Evolutionary conservation across 352 stramenopile genomes (phyloP).

Genomic region (Pythium myriotylum): DNA sequence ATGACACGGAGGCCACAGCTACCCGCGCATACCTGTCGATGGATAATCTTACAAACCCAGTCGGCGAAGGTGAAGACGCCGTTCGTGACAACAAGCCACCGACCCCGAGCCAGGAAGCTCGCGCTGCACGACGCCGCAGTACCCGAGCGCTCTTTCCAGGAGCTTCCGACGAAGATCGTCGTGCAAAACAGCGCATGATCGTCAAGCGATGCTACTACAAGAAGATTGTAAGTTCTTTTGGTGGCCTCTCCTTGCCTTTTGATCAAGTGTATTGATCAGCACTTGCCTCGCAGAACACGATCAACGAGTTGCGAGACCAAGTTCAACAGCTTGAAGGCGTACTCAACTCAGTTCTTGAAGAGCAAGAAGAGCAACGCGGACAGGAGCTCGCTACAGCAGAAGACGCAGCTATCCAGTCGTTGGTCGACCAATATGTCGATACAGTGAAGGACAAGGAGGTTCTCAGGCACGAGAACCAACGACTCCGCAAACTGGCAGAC

Average conservation of each 20-base stretch:
- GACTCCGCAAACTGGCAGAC: conserved; percentile 61
- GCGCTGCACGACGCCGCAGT: conserved; percentile 33
- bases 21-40: conserved; percentile 23
- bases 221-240: conserved; percentile 61
- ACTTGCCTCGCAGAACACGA: conserved; percentile 51
- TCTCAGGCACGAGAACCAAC: conserved; percentile 64
- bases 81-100: conserved; percentile 15
- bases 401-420: not conserved
- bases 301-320: conserved; percentile 64
- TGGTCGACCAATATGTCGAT: conserved; percentile 29
- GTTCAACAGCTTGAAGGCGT: conserved; percentile 30
- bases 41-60: conserved; percentile 19
- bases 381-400: not conserved
- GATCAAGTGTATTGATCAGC: not conserved
- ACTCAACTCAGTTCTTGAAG: conserved; percentile 21
- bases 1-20: not conserved
- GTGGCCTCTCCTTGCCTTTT: not conserved
- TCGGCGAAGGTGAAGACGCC: conserved; percentile 8
- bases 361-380: conserved; percentile 13
- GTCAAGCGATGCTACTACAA: conserved; percentile 82
- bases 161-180: conserved; percentile 52
- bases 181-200: conserved; percentile 70
- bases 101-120: conserved; percentile 14
- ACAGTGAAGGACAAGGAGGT: conserved; percentile 52
- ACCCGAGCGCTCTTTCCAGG: conserved; percentile 48